phyloP scores from a whole-genome alignment of 108 stramenopile genomes.

The Cyclostephanos tholiformis region DNA sequence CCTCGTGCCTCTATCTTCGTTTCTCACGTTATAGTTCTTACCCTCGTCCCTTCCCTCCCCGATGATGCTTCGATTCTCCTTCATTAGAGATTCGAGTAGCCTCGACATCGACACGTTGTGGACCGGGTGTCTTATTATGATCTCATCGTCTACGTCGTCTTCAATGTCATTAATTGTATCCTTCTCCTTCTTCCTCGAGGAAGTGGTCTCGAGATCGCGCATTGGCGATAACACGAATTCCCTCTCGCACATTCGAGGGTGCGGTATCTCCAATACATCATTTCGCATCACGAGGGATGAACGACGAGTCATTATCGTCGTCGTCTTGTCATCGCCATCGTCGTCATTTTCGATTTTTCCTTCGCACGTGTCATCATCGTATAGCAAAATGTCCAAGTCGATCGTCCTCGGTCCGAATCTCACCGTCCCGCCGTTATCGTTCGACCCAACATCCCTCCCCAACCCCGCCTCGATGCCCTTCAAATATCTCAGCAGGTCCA shows the following conservation, averaged over 20 bases:
- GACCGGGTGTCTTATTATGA: conserved; percentile 48
- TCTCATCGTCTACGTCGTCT: too few relatives aligned
- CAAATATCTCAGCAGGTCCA: conserved; percentile 53
- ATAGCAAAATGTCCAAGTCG: conserved; percentile 89
- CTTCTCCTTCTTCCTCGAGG: conserved; percentile 14
- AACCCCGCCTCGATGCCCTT: conserved; percentile 72
- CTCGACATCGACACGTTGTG: conserved; percentile 51
- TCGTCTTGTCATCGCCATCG: neutral
- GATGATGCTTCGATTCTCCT: neutral
- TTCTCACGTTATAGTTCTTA: neutral
- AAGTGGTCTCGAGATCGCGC: conserved; percentile 57
- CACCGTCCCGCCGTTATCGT: conserved; percentile 17
- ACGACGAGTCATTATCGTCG: neutral
- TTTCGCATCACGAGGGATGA: conserved; percentile 38
- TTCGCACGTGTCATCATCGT: conserved; percentile 48
- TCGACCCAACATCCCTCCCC: conserved; percentile 59
- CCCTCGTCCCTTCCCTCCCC: too few relatives aligned
- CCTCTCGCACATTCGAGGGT: conserved; percentile 84
- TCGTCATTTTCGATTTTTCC: too few relatives aligned
- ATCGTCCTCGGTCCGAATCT: conserved; percentile 88
- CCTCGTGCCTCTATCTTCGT: conserved; percentile 1
- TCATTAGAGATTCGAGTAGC: conserved; percentile 40
- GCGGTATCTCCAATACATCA: conserved; percentile 77
- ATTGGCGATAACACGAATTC: conserved; percentile 95
- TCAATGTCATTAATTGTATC: too few relatives aligned